phyloP scores from a whole-genome alignment of 2,329 filamentous ascomycete species.

The Xylogone sp. region DNA sequence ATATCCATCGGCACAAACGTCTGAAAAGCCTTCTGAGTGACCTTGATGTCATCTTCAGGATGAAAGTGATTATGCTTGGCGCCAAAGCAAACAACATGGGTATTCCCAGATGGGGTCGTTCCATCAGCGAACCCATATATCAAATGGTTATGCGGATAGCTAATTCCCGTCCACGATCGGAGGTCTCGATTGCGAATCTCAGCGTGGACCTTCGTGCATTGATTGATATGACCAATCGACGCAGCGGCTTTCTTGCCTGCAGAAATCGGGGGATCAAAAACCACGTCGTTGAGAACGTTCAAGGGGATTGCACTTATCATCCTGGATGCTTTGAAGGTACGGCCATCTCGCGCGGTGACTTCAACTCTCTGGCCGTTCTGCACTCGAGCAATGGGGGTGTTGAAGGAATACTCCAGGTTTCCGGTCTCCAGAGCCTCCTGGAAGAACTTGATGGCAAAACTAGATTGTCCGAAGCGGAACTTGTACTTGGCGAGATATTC shows the following conservation, averaged over 20 bases:
- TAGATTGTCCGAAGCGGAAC: slow-evolving; percentile 39
- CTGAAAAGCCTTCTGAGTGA: slow-evolving; percentile 25
- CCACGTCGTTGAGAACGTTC: slow-evolving; percentile 38
- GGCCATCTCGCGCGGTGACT: slow-evolving; percentile 30
- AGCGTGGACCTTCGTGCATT: slow-evolving; percentile 42
- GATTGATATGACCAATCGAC: slow-evolving; percentile 39
- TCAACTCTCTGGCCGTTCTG: slow-evolving; percentile 24
- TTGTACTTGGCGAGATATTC: slow-evolving; percentile 39
- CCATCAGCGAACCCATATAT: slow-evolving; percentile 42
- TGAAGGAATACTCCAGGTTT: slow-evolving; percentile 36
- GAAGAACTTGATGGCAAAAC: slow-evolving; percentile 42
- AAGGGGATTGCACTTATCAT: slow-evolving; percentile 40
- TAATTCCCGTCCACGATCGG: slow-evolving; percentile 40
- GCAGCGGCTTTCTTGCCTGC: slow-evolving; percentile 33
- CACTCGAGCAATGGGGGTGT: slow-evolving; percentile 32
- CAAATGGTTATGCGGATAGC: slow-evolving; percentile 36
- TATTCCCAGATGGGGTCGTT: slow-evolving; percentile 39
- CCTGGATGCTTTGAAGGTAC: slow-evolving; percentile 24
- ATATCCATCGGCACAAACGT: slow-evolving; percentile 24
- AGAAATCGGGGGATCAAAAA: slow-evolving; percentile 36
- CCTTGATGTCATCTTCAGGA: slow-evolving; percentile 36
- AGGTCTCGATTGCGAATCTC: slow-evolving; percentile 37
- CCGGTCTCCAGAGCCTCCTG: slow-evolving; percentile 36
- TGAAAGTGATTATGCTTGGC: slow-evolving; percentile 38
- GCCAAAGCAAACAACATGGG: slow-evolving; percentile 44